phyloP scores from a whole-genome alignment of 169 alveolate genomes.

The Theileria annulata region DNA sequence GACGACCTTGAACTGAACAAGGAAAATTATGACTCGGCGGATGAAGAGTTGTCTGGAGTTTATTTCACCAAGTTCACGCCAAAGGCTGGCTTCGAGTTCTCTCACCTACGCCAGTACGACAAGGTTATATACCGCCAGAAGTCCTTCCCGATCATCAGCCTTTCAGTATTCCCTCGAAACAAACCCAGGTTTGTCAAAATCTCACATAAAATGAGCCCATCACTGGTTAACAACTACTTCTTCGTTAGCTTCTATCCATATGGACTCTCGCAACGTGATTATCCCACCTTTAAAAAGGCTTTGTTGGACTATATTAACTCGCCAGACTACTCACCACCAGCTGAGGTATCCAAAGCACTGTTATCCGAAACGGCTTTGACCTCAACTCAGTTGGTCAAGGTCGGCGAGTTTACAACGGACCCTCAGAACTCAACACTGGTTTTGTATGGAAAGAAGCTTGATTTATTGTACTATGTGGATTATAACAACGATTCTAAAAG shows the following conservation, averaged over 20 bases:
- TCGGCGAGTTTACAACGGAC: background rate
- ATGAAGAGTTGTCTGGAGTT: background rate
- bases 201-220: conserved; percentile 4
- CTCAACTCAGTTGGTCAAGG: background rate
- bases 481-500: background rate
- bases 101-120: background rate
- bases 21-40: background rate
- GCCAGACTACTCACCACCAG: background rate
- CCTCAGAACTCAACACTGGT: background rate
- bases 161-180: background rate
- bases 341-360: background rate
- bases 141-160: background rate
- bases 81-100: background rate
- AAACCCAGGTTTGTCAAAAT: conserved; percentile 6
- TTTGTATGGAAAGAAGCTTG: background rate
- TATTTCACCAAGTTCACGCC: background rate
- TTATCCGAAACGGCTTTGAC: too few species aligned
- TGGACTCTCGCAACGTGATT: conserved; percentile 1
- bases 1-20: conserved; percentile 10
- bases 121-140: conserved; percentile 1
- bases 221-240: conserved; percentile 12
- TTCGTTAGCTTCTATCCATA: background rate
- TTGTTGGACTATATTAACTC: background rate
- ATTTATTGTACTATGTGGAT: background rate
- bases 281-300: conserved; percentile 7